Percentiles rank a stretch among this genome's conserved stretches.
These are phyloP conservation scores for Epichloe gansuensis DNA, from an alignment of 2,329 filamentous ascomycete species.

Conservation along the genomic window DNA sequence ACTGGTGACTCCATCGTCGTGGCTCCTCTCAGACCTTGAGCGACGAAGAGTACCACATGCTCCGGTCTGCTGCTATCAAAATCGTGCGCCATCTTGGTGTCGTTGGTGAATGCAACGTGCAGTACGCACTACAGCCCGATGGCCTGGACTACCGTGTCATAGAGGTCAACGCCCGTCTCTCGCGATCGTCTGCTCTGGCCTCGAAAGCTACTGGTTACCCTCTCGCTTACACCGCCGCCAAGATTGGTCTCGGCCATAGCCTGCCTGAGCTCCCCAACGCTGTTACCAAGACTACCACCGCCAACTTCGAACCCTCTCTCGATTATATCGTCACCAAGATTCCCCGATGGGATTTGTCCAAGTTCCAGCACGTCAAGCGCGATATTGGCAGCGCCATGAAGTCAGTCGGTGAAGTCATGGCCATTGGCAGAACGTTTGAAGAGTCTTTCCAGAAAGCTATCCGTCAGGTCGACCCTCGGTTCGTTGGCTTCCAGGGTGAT, in stretches of 20 bases:
- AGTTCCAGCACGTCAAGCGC: constrained; percentile 98
- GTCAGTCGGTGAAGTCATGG: constrained; percentile 98
- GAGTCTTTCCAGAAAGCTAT: constrained; percentile 99
- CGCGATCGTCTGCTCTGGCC: constrained; percentile 88
- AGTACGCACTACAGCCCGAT: constrained; percentile 93
- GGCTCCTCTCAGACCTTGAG: constrained; percentile 89
- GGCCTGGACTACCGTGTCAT: constrained; percentile 97
- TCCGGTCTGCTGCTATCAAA: constrained; percentile 93
- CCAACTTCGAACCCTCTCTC: constrained; percentile 94
- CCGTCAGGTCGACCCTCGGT: constrained; percentile 87
- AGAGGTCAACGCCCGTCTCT: constrained; percentile 97
- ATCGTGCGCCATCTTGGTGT: constrained; percentile 95
- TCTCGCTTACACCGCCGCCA: constrained; percentile 91
- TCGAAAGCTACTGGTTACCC: constrained; percentile 98
- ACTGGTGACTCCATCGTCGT: constrained; percentile 98
- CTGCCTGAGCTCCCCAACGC: constrained; percentile 94
- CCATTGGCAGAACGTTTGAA: constrained; percentile 95
- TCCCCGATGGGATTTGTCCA: constrained; percentile 93
- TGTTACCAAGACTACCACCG: constrained; percentile 95
- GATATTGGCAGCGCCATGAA: constrained; percentile 98
- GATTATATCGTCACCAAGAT: constrained; percentile 99
- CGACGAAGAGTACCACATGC: constrained; percentile 99
- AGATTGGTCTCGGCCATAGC: constrained; percentile 93
- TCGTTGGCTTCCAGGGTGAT: constrained; percentile 87
- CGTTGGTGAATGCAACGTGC: constrained; percentile 96